Conservation (phyloP, 495 filamentous ascomycete species). For the Penicillium robsamsonii region DNA sequence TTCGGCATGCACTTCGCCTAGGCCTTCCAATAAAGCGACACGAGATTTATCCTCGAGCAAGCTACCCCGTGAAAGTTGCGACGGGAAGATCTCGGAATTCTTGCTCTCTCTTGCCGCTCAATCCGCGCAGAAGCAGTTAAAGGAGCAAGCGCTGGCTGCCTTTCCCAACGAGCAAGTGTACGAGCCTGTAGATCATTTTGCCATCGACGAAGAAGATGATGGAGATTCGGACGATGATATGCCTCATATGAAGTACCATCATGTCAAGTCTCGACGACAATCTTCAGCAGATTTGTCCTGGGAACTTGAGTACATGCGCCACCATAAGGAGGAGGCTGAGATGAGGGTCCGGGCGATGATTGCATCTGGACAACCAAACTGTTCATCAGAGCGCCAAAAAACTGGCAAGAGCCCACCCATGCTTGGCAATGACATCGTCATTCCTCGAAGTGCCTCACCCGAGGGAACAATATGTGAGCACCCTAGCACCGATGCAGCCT, state of each 20-base stretch:
- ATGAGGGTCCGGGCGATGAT: slow-evolving; percentile 34
- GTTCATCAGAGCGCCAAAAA: slow-evolving; percentile 45
- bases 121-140: slow-evolving; percentile 70
- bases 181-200: slow-evolving; percentile 61
- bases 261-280: slow-evolving; percentile 36
- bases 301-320: slow-evolving; percentile 51
- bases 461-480: slow-evolving; percentile 76
- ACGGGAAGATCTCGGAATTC: slow-evolving; percentile 70
- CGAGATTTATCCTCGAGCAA: slow-evolving; percentile 26
- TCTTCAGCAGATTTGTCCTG: slow-evolving; percentile 51
- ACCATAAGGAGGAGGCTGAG: slow-evolving; percentile 47
- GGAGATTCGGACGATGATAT: slow-evolving; percentile 42
- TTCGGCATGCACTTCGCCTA: slow-evolving; percentile 49
- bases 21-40: slow-evolving; percentile 15
- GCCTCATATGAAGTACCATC: slow-evolving; percentile 37
- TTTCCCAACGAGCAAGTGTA: slow-evolving; percentile 66
- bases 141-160: slow-evolving; percentile 66
- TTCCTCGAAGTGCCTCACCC: slow-evolving; percentile 75
- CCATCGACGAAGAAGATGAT: slow-evolving; percentile 52
- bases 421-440: slow-evolving; percentile 72
- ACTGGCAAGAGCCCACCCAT: slow-evolving; percentile 69
- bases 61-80: slow-evolving; percentile 56
- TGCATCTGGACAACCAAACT: slow-evolving; percentile 19
- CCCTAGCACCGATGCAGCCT: slow-evolving; percentile 25
- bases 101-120: slow-evolving; percentile 71